Base-by-base conservation (phyloP, 176 grass and related monocot genomes). In the Triticum timopheevii region DNA sequence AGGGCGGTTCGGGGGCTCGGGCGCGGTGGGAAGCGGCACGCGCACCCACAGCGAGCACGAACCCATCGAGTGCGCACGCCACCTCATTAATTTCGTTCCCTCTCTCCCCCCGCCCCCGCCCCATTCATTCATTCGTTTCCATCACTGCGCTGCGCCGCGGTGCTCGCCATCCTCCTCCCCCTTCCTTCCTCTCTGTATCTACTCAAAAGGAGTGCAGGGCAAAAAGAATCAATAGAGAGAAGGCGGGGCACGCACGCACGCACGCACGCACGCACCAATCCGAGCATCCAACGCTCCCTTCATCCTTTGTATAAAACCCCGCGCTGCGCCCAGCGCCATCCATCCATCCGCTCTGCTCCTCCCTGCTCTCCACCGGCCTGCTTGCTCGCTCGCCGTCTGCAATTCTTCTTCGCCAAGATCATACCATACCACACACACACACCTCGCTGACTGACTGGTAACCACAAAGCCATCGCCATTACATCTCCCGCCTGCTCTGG, bases 21-120 rank as follows among this genome's bases (percentile, higher is more conserved):
- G 79, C 69, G 52, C 69, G 86, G 86, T 88, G 86, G 79, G 86
- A 76, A 58, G 86, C 69, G 71, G 79, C 83, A 87, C 79, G 79
- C 86, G 86, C 86, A 82, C 70, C 79, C 59, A 62, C 61, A 40
- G 77, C 35, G 54, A 75, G 72, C 73, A 76, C 73, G 80, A 73
- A 83, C 80, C 72, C 86, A 88, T 87, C 86, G 80, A 88, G 86
- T 83, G 80, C 86, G 86, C 80, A 88, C 80, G 86, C 86, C 86
- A 83, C 80, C 80, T 83, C 80, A 88, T 88, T 83, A 78, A 83
- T 83, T 83, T 52, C 80, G 42, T 35, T 61, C 80, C 47, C 42
- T n/a, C 31, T 33, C 31, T 7, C 62, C 47, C 54, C 19, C 54
- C 19, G 17, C 54, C 54, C 74, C 25, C 25, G 25, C 25, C 25